phyloP scores from a whole-genome alignment of 2,329 filamentous ascomycete genomes.

The Aspergillus aculeatinus region DNA sequence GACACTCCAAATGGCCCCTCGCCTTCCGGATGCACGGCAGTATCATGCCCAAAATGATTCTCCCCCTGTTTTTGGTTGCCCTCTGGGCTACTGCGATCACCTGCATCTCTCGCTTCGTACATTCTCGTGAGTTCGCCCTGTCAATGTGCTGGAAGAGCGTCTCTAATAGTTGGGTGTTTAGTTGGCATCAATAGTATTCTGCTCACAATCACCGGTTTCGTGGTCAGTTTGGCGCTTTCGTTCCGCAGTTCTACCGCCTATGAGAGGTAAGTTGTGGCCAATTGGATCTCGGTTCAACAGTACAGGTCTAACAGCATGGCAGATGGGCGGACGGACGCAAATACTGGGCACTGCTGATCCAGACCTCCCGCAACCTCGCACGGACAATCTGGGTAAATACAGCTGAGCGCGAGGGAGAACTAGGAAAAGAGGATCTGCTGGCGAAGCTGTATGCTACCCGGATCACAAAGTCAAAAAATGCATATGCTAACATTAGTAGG shows the following conservation, averaged over 20 bases:
- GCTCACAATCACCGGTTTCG: constrained; percentile 76
- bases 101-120: constrained; percentile 50
- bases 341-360: constrained; percentile 59
- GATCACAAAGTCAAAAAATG: not conserved
- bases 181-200: constrained; percentile 66
- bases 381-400: constrained; percentile 82
- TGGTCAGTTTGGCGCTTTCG: constrained; percentile 74
- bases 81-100: constrained; percentile 67
- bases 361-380: constrained; percentile 57
- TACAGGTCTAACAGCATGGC: not conserved
- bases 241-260: constrained; percentile 77
- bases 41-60: constrained; percentile 70
- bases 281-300: not conserved
- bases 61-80: constrained; percentile 64
- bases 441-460: constrained; percentile 56
- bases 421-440: constrained; percentile 66
- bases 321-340: constrained; percentile 63
- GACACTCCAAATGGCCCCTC: constrained; percentile 74
- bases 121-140: constrained; percentile 33
- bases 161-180: constrained; percentile 17
- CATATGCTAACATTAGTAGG: constrained; percentile 19
- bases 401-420: constrained; percentile 57
- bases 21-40: constrained; percentile 75
- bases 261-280: constrained; percentile 53
- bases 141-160: not conserved